Conservation (phyloP, 2,329 filamentous ascomycete species). For the Diplocarpon mali region DNA sequence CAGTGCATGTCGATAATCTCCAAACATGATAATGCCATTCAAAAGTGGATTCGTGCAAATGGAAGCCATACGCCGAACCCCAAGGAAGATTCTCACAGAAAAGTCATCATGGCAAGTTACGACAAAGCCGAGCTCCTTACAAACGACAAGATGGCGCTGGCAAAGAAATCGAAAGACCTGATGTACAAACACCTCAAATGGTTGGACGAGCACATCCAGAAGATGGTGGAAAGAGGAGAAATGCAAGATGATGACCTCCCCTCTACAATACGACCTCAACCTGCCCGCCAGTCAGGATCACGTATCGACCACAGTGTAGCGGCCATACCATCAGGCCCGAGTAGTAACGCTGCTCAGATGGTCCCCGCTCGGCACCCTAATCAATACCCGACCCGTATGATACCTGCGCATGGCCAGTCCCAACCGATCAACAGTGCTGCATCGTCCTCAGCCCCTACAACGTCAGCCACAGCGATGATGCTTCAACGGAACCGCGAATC, state of each 20-base stretch:
- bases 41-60: conserved; percentile 71
- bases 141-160: conserved; percentile 62
- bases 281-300: conserved; percentile 26
- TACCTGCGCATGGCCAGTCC: conserved; percentile 16
- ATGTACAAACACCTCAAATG: conserved; percentile 52
- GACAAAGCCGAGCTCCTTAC: conserved; percentile 59
- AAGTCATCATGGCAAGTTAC: conserved; percentile 57
- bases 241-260: conserved; percentile 41
- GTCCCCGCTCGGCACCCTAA: conserved; percentile 22
- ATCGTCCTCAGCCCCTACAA: conserved; percentile 44
- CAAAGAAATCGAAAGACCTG: conserved; percentile 49
- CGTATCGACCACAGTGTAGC: conserved; percentile 14
- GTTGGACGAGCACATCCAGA: conserved; percentile 53
- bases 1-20: conserved; percentile 59
- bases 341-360: conserved; percentile 17
- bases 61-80: conserved; percentile 64
- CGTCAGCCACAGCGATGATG: conserved; percentile 49
- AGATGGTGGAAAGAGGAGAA: conserved; percentile 48
- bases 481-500: conserved; percentile 45
- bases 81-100: conserved; percentile 59
- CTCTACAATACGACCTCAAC: conserved; percentile 49
- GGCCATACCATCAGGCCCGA: conserved; percentile 18
- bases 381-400: conserved; percentile 18
- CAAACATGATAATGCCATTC: conserved; percentile 62
- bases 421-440: conserved; percentile 15